These are phyloP conservation scores for Podospora pseudoanserina DNA, from an alignment of 495 filamentous ascomycete species.

Conservation along the genomic window DNA sequence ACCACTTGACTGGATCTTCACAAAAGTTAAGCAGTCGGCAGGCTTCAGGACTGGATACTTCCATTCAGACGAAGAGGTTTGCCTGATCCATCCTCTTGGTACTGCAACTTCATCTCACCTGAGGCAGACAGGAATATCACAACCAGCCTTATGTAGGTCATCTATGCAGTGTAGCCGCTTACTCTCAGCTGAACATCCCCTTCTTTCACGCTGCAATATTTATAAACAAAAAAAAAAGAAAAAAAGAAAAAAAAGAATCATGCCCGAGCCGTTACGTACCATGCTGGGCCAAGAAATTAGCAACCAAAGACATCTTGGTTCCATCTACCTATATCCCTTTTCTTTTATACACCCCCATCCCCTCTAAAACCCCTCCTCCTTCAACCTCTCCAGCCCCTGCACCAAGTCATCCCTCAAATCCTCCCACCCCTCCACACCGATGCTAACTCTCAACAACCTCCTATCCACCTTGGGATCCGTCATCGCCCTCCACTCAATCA, in stretches of 20 bases:
- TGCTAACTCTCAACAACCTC: slow-evolving; percentile 71
- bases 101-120: no score
- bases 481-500: slow-evolving; percentile 91
- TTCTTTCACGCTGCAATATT: neutral
- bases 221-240: no score
- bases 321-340: neutral
- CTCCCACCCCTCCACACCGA: slow-evolving; percentile 84
- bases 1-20: no score
- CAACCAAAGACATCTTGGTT: neutral
- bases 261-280: no score
- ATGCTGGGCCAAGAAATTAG: neutral
- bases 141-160: no score
- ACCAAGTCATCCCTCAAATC: slow-evolving; percentile 77
- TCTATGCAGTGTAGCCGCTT: no score
- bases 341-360: neutral
- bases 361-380: slow-evolving; percentile 21
- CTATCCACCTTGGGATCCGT: slow-evolving; percentile 69
- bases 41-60: no score
- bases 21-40: no score
- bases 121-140: no score
- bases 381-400: slow-evolving; percentile 60
- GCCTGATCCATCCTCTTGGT: no score
- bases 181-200: neutral
- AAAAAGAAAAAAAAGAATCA: no score
- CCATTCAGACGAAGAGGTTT: no score